phyloP scores from a whole-genome alignment of 1,284 basidiomycete genomes.

The Cutaneotrichosporon mucoides region DNA sequence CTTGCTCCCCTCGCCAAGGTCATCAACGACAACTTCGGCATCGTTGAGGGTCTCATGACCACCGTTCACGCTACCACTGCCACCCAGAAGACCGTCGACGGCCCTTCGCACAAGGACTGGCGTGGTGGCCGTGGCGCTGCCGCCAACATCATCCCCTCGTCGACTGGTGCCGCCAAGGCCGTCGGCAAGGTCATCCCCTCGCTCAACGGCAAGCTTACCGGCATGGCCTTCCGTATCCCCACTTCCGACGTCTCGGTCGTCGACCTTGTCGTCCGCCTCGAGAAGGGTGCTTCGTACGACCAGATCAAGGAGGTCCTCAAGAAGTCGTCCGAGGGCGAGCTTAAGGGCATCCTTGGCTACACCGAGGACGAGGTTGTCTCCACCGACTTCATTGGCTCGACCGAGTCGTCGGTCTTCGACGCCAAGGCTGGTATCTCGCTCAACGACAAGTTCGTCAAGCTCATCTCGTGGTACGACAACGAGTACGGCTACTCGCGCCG shows the following conservation, averaged over 20 bases:
- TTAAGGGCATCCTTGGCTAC: slow-evolving; percentile 84
- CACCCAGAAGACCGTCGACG: slow-evolving; percentile 99
- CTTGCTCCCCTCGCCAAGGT: slow-evolving; percentile 98
- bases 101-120: slow-evolving; percentile 77
- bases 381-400: slow-evolving; percentile 83
- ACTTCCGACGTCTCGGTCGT: slow-evolving; percentile 97
- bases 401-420: slow-evolving; percentile 81
- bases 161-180: slow-evolving; percentile 98
- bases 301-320: slow-evolving; percentile 87
- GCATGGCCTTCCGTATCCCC: slow-evolving; percentile 96
- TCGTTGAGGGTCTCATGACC: slow-evolving; percentile 96
- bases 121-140: slow-evolving; percentile 90
- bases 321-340: slow-evolving; percentile 68
- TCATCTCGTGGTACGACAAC: slow-evolving; percentile 89
- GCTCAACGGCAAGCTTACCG: slow-evolving; percentile 94
- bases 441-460: slow-evolving; percentile 81
- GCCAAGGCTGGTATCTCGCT: slow-evolving; percentile 89
- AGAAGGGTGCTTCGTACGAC: slow-evolving; percentile 81
- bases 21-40: slow-evolving; percentile 75
- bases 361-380: slow-evolving; percentile 94
- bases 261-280: slow-evolving; percentile 90
- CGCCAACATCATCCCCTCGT: slow-evolving; percentile 99
- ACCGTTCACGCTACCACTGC: slow-evolving; percentile 96
- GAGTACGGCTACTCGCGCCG: slow-evolving; percentile 79
- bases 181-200: slow-evolving; percentile 98